These are phyloP conservation scores for Chlorociboria aeruginascens DNA, from an alignment of 495 filamentous ascomycete species.

Conservation along the genomic window DNA sequence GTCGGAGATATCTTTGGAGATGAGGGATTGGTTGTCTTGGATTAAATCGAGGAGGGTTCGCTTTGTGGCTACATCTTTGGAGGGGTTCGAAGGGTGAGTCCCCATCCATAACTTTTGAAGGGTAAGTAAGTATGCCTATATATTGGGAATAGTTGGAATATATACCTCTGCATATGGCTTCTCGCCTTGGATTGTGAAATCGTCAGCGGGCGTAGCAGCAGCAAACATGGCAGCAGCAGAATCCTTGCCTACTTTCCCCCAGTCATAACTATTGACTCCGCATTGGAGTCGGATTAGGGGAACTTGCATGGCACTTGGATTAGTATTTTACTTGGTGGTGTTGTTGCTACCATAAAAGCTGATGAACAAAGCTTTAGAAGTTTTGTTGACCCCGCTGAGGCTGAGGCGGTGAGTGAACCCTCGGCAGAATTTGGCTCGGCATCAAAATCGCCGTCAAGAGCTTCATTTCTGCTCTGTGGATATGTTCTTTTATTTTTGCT, in stretches of 20 bases:
- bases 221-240: slow-evolving; percentile 60
- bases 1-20: slow-evolving; percentile 51
- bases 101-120: slow-evolving; percentile 62
- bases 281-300: slow-evolving; percentile 54
- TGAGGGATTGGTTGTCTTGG: slow-evolving; percentile 45
- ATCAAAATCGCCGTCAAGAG: background rate
- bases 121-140: background rate
- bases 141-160: slow-evolving; percentile 51
- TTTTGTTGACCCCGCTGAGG: background rate
- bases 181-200: slow-evolving; percentile 59
- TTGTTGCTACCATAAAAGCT: slow-evolving; percentile 20
- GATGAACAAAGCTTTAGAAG: slow-evolving; percentile 26
- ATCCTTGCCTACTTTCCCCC: slow-evolving; percentile 59
- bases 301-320: slow-evolving; percentile 28
- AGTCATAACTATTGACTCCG: slow-evolving; percentile 44
- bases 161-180: slow-evolving; percentile 50
- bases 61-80: slow-evolving; percentile 46
- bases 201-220: slow-evolving; percentile 49
- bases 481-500: background rate
- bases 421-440: background rate
- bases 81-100: slow-evolving; percentile 62
- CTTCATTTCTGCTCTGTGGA: background rate
- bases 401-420: too few species aligned
- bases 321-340: too few species aligned
- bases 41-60: slow-evolving; percentile 56